Evolutionary conservation across 371 early-diverging fungal species (phyloP).

Genomic region (Neoconidiobolus thromboides): DNA sequence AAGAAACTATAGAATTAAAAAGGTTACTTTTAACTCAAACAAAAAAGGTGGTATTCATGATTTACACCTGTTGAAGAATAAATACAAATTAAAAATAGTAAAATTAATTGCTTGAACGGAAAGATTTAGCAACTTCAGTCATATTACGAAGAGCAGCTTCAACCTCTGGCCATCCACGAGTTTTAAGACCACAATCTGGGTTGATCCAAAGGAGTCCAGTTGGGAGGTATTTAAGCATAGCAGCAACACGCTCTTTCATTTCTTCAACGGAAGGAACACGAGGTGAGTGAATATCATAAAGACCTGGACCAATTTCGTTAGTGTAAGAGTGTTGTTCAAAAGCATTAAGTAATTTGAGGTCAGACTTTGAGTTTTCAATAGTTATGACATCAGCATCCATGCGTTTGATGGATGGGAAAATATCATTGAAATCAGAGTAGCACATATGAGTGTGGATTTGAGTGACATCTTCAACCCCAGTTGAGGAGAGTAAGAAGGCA

Average conservation of each 20-base stretch:
- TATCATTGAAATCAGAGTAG: conserved; percentile 96
- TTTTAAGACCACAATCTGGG: conserved; percentile 97
- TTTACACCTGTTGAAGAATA: too few relatives aligned
- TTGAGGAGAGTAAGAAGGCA: conserved; percentile 76
- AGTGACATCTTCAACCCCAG: conserved; percentile 69
- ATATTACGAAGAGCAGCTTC: conserved; percentile 71
- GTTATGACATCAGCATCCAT: conserved; percentile 91
- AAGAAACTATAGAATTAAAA: too few relatives aligned
- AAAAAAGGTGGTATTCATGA: too few relatives aligned
- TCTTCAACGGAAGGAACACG: conserved; percentile 81
- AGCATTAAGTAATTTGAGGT: conserved; percentile 76
- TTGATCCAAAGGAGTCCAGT: conserved; percentile 80
- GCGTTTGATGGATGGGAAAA: conserved; percentile 74
- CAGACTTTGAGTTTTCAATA: conserved; percentile 91
- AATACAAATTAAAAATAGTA: background rate
- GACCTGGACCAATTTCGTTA: conserved; percentile 86
- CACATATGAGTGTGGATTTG: conserved; percentile 96
- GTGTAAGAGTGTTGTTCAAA: conserved; percentile 68
- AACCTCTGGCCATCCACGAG: conserved; percentile 84
- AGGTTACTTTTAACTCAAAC: too few relatives aligned
- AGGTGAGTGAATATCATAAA: conserved; percentile 92
- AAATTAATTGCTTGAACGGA: conserved; percentile 17
- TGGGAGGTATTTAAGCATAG: conserved; percentile 43
- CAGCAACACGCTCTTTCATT: conserved; percentile 61
- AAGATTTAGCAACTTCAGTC: conserved; percentile 55